These are phyloP conservation scores for Lupinus albus DNA, from an alignment of 306 rosid genomes.

Conservation along the genomic window DNA sequence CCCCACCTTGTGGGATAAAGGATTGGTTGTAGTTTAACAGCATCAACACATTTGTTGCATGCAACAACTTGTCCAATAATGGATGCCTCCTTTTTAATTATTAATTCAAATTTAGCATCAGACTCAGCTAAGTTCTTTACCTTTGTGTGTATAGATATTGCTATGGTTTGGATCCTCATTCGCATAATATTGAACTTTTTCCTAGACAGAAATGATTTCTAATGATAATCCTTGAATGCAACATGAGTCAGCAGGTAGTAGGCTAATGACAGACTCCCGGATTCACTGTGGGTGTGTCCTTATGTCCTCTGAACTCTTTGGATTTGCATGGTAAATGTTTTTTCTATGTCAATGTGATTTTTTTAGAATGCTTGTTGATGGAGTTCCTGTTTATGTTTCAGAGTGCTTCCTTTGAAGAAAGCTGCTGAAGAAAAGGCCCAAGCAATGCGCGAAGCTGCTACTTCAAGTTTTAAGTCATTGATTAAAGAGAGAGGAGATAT, in stretches of 20 bases:
- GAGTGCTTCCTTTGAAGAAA: conserved; percentile 86
- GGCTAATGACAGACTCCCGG: conserved; percentile 73
- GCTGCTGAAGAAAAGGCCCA: conserved; percentile 86
- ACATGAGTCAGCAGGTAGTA: conserved; percentile 83
- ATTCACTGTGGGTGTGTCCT: conserved; percentile 71
- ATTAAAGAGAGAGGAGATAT: conserved; percentile 80
- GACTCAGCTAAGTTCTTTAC: conserved; percentile 42
- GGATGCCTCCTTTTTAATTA: conserved; percentile 29
- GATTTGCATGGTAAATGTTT: conserved; percentile 59
- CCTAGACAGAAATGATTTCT: conserved; percentile 80
- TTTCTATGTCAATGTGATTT: conserved; percentile 34
- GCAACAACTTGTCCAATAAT: conserved; percentile 25
- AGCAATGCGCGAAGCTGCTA: conserved; percentile 68
- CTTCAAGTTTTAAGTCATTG: conserved; percentile 75
- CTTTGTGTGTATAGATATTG: conserved; percentile 45
- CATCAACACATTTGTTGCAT: conserved; percentile 21
- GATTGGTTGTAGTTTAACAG: conserved; percentile 8
- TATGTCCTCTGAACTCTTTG: conserved; percentile 55
- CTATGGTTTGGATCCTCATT: conserved; percentile 51
- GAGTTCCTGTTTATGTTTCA: conserved; percentile 48
- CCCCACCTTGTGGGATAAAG: too few species aligned
- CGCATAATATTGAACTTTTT: conserved; percentile 67
- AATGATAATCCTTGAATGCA: conserved; percentile 76
- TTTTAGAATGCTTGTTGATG: conserved; percentile 41
- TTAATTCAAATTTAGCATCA: conserved; percentile 38